Conservation (phyloP, 495 filamentous ascomycete genomes). For the Thozetella sp. region DNA sequence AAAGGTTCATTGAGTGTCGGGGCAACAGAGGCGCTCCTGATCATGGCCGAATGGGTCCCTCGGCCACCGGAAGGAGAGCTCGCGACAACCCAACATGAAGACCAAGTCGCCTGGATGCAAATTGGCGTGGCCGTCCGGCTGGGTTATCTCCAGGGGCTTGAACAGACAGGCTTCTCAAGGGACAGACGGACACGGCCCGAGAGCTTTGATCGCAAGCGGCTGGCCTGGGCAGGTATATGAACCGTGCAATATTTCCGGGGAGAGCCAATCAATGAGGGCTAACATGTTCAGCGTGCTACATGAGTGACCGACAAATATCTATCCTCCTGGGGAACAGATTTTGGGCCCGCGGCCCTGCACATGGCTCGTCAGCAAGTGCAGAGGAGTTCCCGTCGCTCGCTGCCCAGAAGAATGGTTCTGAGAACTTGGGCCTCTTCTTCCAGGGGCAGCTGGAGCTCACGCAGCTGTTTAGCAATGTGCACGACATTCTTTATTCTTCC, state of each 20-base stretch:
- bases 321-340: constrained; percentile 67
- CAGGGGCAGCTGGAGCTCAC: constrained; percentile 66
- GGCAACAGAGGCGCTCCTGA: constrained; percentile 63
- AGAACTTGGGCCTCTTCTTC: constrained; percentile 64
- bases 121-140: constrained; percentile 63
- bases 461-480: constrained; percentile 66
- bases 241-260: background rate
- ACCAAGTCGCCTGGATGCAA: constrained; percentile 70
- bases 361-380: constrained; percentile 59
- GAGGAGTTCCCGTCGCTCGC: constrained; percentile 64
- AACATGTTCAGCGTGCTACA: constrained; percentile 45
- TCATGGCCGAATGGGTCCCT: constrained; percentile 67
- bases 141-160: constrained; percentile 63
- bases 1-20: constrained; percentile 62
- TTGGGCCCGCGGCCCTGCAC: constrained; percentile 66
- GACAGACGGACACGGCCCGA: constrained; percentile 50
- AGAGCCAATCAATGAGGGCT: background rate
- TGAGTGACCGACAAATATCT: constrained; percentile 64
- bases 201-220: constrained; percentile 47
- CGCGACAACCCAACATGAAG: constrained; percentile 63
- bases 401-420: constrained; percentile 50
- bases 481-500: constrained; percentile 66
- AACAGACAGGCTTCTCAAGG: constrained; percentile 41
- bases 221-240: constrained; percentile 51
- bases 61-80: constrained; percentile 54